These are phyloP conservation scores for Jaenimonas drosophilae DNA, from an alignment of 208 protist genomes.

Conservation along the genomic window DNA sequence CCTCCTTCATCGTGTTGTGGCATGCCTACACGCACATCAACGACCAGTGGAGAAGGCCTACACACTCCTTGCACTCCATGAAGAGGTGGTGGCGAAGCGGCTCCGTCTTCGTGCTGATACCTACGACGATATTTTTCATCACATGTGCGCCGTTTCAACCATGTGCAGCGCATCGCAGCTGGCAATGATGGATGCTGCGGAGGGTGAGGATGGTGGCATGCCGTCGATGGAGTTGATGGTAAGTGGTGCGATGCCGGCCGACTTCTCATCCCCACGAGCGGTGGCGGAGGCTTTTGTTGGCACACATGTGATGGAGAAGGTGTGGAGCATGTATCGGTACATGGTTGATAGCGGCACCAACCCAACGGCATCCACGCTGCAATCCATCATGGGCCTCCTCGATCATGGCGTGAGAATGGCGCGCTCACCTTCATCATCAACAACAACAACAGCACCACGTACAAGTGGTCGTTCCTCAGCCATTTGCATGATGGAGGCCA, in stretches of 20 bases:
- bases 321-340: conserved; percentile 78
- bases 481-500: conserved; percentile 34
- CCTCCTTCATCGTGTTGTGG: conserved; percentile 34
- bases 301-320: conserved; percentile 16
- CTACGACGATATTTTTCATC: conserved; percentile 77
- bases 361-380: conserved; percentile 43
- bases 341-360: conserved; percentile 77
- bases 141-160: conserved; percentile 43
- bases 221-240: background rate
- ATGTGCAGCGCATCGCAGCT: conserved; percentile 4
- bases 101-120: conserved; percentile 67
- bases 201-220: conserved; percentile 7
- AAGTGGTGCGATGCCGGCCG: conserved; percentile 24
- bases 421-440: too few relatives aligned
- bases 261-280: conserved; percentile 21
- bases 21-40: conserved; percentile 54
- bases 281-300: conserved; percentile 29
- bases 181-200: conserved; percentile 1
- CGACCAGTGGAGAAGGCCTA: conserved; percentile 52
- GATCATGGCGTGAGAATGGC: conserved; percentile 27
- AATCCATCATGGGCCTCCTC: conserved; percentile 74
- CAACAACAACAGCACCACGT: background rate
- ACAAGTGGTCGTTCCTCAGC: background rate
- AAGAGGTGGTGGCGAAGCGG: conserved; percentile 40
- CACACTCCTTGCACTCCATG: conserved; percentile 45